Base-by-base conservation (phyloP, 306 rosid genomes). In the Cucumis cinereus region DNA sequence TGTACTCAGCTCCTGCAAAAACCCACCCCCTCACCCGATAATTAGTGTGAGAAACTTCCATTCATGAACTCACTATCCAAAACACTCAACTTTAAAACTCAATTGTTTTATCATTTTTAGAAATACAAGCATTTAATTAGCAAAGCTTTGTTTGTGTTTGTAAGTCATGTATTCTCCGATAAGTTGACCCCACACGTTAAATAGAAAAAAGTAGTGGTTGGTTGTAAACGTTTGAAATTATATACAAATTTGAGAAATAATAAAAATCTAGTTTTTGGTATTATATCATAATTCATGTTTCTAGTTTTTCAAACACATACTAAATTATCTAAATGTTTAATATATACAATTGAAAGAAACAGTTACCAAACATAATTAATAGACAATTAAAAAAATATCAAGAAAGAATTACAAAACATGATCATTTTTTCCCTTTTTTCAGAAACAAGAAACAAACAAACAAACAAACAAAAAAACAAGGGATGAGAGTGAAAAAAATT, bases 1-100 rank as follows among this genome's bases (percentile, higher is more conserved):
- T 77, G 77, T 78, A 80, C 95, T 91, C 40, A 93, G 86, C 75
- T 90, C 97, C 98, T 90, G 84, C 77, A 79, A 35, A 14, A 13
- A 61, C 72, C 35, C 61, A 23, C 20, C 30, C 20, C 30, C 63
- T 23, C 19, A 13, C 64, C 38, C 64, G 19, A 23, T 3, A 22
- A 22, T 67, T 20, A 41, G 53, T 67, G 11, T 22, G 6, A 20
- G 1, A 67, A 41, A 40, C 52, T 70, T 43, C 8, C 15, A 70
- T 23, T 68, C 38, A 45, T n/a, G n/a, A n/a, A 70, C n/a, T 47
- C 57, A 26, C 58, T 30, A 14, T 70, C 9, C 1, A 24, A 70
- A 14, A 70, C 75, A 45, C 4, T 47, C 12, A 68, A 6, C 12
- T 45, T 45, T 45, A 45, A 0, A 45, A 30, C 35, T 30, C n/a